A percentile compares a stretch with the other conserved stretches of the same genome.
These are phyloP conservation scores for Erythrophleum ivorense DNA, from an alignment of 331 rosid species.

Conservation along the genomic window DNA sequence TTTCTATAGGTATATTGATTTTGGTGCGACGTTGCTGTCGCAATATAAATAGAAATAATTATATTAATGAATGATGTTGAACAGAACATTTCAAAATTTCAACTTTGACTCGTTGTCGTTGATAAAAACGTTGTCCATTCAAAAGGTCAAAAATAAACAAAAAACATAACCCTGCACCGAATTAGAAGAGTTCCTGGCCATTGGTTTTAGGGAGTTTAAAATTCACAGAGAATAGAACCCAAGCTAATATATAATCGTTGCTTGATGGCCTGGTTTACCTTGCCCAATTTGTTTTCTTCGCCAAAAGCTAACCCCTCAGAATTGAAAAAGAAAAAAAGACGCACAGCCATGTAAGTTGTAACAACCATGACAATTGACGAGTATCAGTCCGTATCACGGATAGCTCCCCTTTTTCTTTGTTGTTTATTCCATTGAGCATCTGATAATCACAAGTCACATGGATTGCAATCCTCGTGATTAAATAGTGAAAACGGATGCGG, in stretches of 20 bases:
- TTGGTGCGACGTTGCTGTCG: not conserved
- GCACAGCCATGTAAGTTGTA: no score
- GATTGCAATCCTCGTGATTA: no score
- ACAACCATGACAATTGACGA: not conserved
- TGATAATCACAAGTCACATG: no score
- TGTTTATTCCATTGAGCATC: not conserved
- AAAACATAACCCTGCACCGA: no score
- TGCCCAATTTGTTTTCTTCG: not conserved
- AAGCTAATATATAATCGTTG: not conserved
- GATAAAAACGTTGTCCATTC: constrained; percentile 47
- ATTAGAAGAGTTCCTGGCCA: no score
- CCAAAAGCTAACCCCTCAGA: not conserved
- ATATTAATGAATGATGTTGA: not conserved
- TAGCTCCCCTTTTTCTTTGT: not conserved
- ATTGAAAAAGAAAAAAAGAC: not conserved
- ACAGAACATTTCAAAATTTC: not conserved
- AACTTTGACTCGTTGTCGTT: constrained; percentile 35
- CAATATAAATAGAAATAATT: no score
- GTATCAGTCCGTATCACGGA: not conserved
- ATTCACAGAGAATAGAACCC: not conserved
- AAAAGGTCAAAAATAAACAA: constrained; percentile 32
- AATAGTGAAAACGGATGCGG: not conserved
- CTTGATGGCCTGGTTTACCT: not conserved
- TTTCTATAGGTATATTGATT: no score
- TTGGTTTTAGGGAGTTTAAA: not conserved